Evolutionary conservation across 139 green algal species (phyloP).

Genomic region (Raphidocelis subcapitata): DNA sequence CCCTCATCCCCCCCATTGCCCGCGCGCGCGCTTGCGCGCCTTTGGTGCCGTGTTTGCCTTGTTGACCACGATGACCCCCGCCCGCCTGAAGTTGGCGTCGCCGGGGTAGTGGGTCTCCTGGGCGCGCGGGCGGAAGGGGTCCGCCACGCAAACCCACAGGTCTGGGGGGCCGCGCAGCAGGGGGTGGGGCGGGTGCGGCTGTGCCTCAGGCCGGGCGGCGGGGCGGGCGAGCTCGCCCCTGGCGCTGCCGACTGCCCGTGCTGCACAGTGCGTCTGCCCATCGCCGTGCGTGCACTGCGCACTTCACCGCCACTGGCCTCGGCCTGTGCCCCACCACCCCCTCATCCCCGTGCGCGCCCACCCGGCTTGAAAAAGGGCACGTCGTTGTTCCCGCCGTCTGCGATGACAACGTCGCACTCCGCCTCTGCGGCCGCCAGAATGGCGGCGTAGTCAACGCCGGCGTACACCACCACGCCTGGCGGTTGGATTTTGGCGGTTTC

Average conservation of each 20-base stretch:
- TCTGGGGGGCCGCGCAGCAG: slow-evolving; percentile 21
- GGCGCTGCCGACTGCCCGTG: too few relatives aligned
- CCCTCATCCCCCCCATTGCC: background rate
- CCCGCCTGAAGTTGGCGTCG: slow-evolving; percentile 46
- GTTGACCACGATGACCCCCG: slow-evolving; percentile 45
- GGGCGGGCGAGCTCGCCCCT: too few relatives aligned
- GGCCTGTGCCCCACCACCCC: too few relatives aligned
- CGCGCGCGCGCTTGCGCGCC: background rate
- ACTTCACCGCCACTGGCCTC: too few relatives aligned
- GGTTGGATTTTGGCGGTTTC: too few relatives aligned
- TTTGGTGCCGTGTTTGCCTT: slow-evolving; percentile 53
- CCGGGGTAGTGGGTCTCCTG: slow-evolving; percentile 37
- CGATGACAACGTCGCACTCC: slow-evolving; percentile 49
- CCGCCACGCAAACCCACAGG: slow-evolving; percentile 38
- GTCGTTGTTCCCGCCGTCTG: slow-evolving; percentile 55
- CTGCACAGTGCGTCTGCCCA: too few relatives aligned
- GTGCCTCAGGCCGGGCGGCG: too few relatives aligned
- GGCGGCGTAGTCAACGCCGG: slow-evolving; percentile 49
- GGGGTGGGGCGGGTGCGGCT: too few relatives aligned
- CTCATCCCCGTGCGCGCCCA: background rate
- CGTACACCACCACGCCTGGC: slow-evolving; percentile 37
- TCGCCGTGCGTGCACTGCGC: too few relatives aligned
- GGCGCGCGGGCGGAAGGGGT: slow-evolving; percentile 37
- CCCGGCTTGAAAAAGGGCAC: slow-evolving; percentile 40
- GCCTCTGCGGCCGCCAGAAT: slow-evolving; percentile 43